These are phyloP conservation scores for Cercospora citrullina DNA, from an alignment of 2,329 filamentous ascomycete genomes.

Conservation along the genomic window DNA sequence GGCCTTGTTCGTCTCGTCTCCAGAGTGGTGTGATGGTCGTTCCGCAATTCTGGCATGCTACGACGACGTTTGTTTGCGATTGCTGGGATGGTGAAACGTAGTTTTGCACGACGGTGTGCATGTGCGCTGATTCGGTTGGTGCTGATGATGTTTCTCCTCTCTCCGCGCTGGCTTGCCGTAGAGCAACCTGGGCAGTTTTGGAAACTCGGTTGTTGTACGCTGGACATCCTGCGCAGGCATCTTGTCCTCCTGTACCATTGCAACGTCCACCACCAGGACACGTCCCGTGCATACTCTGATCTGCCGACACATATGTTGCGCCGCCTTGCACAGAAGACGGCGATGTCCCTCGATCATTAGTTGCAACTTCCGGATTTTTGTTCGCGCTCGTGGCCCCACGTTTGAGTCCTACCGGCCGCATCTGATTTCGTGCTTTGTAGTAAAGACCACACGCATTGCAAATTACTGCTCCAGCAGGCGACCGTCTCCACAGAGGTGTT, in stretches of 20 bases:
- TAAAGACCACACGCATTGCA: constrained; percentile 98
- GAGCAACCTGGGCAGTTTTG: constrained; percentile 74
- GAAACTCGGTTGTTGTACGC: constrained; percentile 96
- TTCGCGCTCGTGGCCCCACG: constrained; percentile 57
- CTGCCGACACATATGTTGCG: constrained; percentile 74
- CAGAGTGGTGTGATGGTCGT: constrained; percentile 96
- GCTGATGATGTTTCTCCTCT: constrained; percentile 6
- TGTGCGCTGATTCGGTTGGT: constrained; percentile 22
- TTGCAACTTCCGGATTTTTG: constrained; percentile 38
- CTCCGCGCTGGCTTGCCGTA: constrained; percentile 43
- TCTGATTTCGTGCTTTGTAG: constrained; percentile 86
- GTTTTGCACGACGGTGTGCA: constrained; percentile 24
- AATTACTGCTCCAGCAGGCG: constrained; percentile 88
- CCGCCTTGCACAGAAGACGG: constrained; percentile 41
- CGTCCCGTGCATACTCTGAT: constrained; percentile 75
- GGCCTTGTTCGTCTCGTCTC: constrained; percentile 89
- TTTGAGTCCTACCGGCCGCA: constrained; percentile 86
- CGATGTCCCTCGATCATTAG: constrained; percentile 43
- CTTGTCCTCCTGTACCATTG: constrained; percentile 92
- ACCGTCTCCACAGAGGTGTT: constrained; percentile 92
- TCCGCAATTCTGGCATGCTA: constrained; percentile 94
- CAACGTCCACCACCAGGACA: constrained; percentile 93
- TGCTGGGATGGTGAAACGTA: constrained; percentile 28
- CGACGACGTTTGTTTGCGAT: constrained; percentile 60
- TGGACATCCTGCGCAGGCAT: constrained; percentile 92